Percentiles rank a stretch among this genome's conserved stretches.
These are phyloP conservation scores for Calonectria hawksworthii DNA, from an alignment of 2,329 filamentous ascomycete species.

Conservation along the genomic window DNA sequence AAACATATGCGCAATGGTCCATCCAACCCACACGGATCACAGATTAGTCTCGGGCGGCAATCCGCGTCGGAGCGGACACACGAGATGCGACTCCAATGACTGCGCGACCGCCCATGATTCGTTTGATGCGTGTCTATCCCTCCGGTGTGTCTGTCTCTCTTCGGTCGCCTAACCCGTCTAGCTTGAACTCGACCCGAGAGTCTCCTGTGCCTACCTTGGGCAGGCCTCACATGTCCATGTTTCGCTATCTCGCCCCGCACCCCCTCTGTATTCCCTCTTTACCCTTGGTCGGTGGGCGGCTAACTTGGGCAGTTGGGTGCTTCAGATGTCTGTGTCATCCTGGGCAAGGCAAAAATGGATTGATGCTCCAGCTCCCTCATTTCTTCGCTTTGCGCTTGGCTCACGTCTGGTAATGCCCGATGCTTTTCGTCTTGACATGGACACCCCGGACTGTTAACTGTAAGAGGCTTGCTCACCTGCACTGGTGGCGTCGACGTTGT, in stretches of 20 bases:
- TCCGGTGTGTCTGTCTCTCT: not conserved
- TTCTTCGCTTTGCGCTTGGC: not conserved
- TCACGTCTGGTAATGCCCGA: not conserved
- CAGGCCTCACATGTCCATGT: not conserved
- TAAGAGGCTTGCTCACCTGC: not conserved
- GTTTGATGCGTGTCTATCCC: not conserved
- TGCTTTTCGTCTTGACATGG: not conserved
- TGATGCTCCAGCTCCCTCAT: not conserved
- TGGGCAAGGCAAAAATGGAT: not conserved
- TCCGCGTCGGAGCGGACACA: not conserved
- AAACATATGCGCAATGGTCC: not conserved
- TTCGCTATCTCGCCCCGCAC: not conserved
- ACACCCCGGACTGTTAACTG: not conserved
- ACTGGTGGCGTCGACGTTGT: not conserved
- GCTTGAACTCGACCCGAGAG: not conserved
- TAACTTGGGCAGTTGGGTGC: not conserved
- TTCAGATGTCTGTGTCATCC: slow-evolving; percentile 3
- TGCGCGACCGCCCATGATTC: not conserved
- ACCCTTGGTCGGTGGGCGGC: not conserved
- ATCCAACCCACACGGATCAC: not conserved
- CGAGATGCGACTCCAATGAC: not conserved
- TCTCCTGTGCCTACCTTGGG: not conserved
- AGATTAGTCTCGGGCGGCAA: slow-evolving; percentile 9
- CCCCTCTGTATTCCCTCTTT: not conserved
- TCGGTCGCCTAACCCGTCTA: not conserved